Conservation (phyloP, 2,329 filamentous ascomycete species). For the Alternaria consortialis region DNA sequence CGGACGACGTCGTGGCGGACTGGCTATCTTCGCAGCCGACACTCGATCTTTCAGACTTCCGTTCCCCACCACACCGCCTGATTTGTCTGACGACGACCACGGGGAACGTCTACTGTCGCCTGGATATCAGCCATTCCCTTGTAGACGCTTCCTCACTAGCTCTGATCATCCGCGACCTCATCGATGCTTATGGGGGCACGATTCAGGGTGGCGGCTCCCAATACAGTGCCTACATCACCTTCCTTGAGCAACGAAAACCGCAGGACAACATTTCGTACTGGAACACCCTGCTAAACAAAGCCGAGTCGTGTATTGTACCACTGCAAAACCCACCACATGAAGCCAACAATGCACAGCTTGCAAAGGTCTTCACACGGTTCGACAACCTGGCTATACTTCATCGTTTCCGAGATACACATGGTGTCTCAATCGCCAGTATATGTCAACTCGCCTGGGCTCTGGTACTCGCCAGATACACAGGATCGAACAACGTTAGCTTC, state of each 20-base stretch:
- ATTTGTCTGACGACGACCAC: constrained; percentile 19
- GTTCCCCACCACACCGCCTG: constrained; percentile 9
- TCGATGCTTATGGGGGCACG: constrained; percentile 17
- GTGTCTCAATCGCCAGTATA: constrained; percentile 56
- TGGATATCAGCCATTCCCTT: constrained; percentile 31
- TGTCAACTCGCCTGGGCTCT: constrained; percentile 46
- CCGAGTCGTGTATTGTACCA: constrained; percentile 23
- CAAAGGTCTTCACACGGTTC: background rate
- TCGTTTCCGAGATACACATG: constrained; percentile 48
- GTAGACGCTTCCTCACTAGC: constrained; percentile 23
- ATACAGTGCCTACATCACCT: constrained; percentile 26
- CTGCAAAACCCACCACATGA: background rate
- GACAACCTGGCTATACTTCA: constrained; percentile 9
- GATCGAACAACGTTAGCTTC: constrained; percentile 45
- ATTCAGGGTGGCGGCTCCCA: constrained; percentile 9
- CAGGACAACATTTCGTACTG: constrained; percentile 18
- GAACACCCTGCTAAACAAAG: constrained; percentile 17
- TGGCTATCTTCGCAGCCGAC: background rate
- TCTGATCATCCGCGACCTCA: constrained; percentile 19
- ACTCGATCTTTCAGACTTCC: background rate
- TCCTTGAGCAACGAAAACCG: constrained; percentile 12
- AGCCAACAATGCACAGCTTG: constrained; percentile 7
- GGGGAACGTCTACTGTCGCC: constrained; percentile 10
- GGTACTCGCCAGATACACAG: constrained; percentile 37
- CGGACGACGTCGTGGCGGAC: background rate